Conservation (phyloP, 441 rosid genomes). For the Eutrema salsugineum region DNA sequence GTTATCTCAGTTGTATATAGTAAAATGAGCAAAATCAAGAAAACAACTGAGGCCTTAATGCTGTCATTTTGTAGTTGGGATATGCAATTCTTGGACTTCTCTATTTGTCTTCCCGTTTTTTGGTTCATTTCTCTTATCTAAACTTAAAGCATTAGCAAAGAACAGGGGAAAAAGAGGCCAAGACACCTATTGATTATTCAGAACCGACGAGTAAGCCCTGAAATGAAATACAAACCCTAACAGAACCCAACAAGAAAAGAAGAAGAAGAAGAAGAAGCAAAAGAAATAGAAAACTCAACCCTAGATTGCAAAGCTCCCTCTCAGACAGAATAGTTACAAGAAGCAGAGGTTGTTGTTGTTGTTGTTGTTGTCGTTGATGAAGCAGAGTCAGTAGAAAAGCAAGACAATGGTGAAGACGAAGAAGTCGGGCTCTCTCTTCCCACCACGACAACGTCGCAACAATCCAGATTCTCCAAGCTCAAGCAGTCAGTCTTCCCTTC, state of each 20-base stretch:
- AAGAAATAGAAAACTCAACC: slow-evolving; percentile 19
- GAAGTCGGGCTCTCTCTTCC: slow-evolving; percentile 31
- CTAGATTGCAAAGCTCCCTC: slow-evolving; percentile 7
- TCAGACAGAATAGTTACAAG: slow-evolving; percentile 53
- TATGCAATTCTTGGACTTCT: neutral
- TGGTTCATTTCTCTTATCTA: neutral
- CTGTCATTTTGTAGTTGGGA: neutral
- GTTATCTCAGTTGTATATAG: neutral
- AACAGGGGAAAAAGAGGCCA: slow-evolving; percentile 3
- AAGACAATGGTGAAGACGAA: slow-evolving; percentile 32
- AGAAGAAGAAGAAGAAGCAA: neutral
- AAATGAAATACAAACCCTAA: slow-evolving; percentile 22
- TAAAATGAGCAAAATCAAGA: too few relatives aligned
- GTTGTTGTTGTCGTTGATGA: slow-evolving; percentile 43
- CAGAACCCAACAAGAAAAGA: neutral
- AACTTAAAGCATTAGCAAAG: neutral
- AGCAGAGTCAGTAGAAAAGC: slow-evolving; percentile 35
- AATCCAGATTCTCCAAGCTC: slow-evolving; percentile 26
- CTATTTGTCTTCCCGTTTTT: neutral
- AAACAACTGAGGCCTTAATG: neutral
- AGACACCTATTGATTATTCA: slow-evolving; percentile 29
- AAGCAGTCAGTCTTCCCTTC: slow-evolving; percentile 23
- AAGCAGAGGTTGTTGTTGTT: slow-evolving; percentile 40
- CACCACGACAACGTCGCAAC: slow-evolving; percentile 21
- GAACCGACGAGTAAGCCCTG: slow-evolving; percentile 28